Conservation (phyloP, 345 rosid species). For the Hypericum perforatum region DNA sequence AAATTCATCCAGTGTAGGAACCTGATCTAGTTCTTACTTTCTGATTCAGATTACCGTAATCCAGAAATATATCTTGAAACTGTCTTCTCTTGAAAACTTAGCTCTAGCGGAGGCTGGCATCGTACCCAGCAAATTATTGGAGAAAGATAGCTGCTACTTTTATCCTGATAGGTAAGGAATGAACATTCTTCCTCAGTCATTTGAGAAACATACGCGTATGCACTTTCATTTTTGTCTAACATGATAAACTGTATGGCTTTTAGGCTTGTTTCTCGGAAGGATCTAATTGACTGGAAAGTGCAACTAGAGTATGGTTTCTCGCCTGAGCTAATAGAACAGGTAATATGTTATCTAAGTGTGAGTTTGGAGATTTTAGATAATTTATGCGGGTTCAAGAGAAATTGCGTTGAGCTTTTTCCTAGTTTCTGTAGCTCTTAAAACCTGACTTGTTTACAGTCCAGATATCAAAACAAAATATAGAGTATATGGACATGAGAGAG, state of each 20-base stretch:
- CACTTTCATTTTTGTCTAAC: not conserved
- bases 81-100: constrained; percentile 23
- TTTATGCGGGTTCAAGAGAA: not conserved
- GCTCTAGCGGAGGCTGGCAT: constrained; percentile 85
- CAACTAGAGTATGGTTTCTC: constrained; percentile 49
- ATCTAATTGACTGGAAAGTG: constrained; percentile 77
- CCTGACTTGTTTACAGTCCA: constrained; percentile 92
- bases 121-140: constrained; percentile 47
- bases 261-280: constrained; percentile 61
- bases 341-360: constrained; percentile 20
- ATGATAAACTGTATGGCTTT: constrained; percentile 14
- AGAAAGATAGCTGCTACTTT: constrained; percentile 22
- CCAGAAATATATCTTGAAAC: not conserved
- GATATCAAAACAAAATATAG: constrained; percentile 73
- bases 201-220: not conserved
- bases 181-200: not conserved
- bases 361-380: not conserved
- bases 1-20: constrained; percentile 51
- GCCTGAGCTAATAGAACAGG: constrained; percentile 49
- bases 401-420: constrained; percentile 14
- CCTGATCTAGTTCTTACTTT: constrained; percentile 5
- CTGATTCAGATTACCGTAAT: constrained; percentile 1
- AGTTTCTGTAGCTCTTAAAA: constrained; percentile 35
- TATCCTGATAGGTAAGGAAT: constrained; percentile 52
- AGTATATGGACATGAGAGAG: constrained; percentile 73